These are phyloP conservation scores for Mucor irregularis DNA, from an alignment of 371 early-diverging fungal genomes.

Conservation along the genomic window DNA sequence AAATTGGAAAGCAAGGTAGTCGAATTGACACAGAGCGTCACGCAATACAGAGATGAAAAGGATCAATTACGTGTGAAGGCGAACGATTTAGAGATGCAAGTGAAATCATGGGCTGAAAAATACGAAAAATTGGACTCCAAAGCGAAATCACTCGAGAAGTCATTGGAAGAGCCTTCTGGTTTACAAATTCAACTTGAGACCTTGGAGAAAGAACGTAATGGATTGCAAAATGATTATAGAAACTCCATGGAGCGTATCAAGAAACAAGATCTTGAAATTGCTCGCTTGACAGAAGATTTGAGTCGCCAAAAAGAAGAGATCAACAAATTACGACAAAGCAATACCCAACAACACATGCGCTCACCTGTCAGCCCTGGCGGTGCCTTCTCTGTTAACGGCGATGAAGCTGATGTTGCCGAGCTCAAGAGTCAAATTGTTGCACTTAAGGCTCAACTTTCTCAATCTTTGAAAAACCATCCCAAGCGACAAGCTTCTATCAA, in stretches of 20 bases:
- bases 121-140: constrained; percentile 59
- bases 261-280: constrained; percentile 69
- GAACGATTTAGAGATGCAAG: constrained; percentile 62
- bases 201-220: constrained; percentile 52
- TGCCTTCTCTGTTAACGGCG: constrained; percentile 12
- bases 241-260: constrained; percentile 57
- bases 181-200: constrained; percentile 61
- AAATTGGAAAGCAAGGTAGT: constrained; percentile 95
- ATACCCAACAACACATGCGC: constrained; percentile 9
- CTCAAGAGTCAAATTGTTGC: constrained; percentile 54
- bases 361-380: constrained; percentile 22
- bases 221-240: constrained; percentile 51
- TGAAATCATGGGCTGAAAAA: constrained; percentile 70
- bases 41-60: constrained; percentile 72
- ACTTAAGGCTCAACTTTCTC: constrained; percentile 54
- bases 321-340: constrained; percentile 54
- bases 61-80: constrained; percentile 57
- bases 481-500: constrained; percentile 44
- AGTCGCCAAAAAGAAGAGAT: constrained; percentile 71
- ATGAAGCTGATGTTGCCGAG: constrained; percentile 43
- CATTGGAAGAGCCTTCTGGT: constrained; percentile 52
- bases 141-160: constrained; percentile 48
- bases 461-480: constrained; percentile 38
- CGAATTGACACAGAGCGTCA: constrained; percentile 86
- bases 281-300: constrained; percentile 59